Conservation (phyloP, 495 filamentous ascomycete genomes). For the Penicillium canescens region DNA sequence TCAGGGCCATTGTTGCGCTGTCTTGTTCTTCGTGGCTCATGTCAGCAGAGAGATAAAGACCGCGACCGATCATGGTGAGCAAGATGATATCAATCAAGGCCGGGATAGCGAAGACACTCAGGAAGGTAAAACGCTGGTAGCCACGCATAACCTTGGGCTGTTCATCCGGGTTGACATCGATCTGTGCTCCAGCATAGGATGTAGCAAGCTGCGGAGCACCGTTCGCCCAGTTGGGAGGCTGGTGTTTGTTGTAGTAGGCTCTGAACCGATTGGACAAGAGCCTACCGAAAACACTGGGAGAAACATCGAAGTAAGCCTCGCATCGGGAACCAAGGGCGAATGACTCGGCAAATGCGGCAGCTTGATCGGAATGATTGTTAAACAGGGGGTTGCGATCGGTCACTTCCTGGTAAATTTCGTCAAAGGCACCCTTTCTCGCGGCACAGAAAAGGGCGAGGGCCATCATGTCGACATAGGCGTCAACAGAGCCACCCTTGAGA, state of each 20-base stretch:
- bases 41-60: conserved; percentile 56
- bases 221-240: conserved; percentile 54
- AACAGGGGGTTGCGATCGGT: conserved; percentile 60
- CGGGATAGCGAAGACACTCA: conserved; percentile 61
- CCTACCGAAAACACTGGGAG: conserved; percentile 54
- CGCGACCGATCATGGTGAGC: conserved; percentile 56
- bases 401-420: conserved; percentile 61
- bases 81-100: conserved; percentile 61
- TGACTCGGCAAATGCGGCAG: conserved; percentile 60
- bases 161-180: conserved; percentile 54
- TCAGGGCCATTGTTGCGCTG: conserved; percentile 56
- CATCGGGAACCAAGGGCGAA: conserved; percentile 63
- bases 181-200: conserved; percentile 54
- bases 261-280: conserved; percentile 55
- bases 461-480: conserved; percentile 52
- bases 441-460: conserved; percentile 57
- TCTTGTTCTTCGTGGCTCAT: conserved; percentile 52
- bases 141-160: conserved; percentile 43
- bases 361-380: conserved; percentile 57
- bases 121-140: conserved; percentile 56
- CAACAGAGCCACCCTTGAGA: conserved; percentile 36
- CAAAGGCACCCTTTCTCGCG: conserved; percentile 53
- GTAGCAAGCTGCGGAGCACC: conserved; percentile 52
- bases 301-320: conserved; percentile 59
- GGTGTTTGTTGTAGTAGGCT: conserved; percentile 47